Base-by-base conservation (phyloP, 2,329 filamentous ascomycete species). In the Beauveria pseudobassiana region DNA sequence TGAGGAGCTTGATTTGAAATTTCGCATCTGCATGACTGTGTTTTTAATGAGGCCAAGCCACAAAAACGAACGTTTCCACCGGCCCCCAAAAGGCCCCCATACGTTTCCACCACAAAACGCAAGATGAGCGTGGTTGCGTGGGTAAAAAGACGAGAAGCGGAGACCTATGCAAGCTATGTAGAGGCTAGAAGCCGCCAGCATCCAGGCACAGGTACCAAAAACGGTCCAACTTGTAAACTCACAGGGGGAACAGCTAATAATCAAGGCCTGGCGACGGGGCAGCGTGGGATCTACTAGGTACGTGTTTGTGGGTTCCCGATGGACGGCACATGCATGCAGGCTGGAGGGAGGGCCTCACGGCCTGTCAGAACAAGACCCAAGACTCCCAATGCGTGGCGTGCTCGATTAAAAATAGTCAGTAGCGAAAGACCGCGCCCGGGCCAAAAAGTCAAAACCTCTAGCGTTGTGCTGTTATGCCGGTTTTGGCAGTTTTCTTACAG, bases 181-280 rank as follows among this genome's bases (percentile, higher is more conserved):
- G 30, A 34, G 30, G 30, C 30, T 34, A 34, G 30, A 34, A 34
- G 30, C 30, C 30, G 5, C 49, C 20, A 20, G n/a, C 22, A 18
- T 16, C 22, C 54, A 56, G 54, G 42, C 48, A 56, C 54, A 56
- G 54, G 42, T 56, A 56, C 54, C 54, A 28, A 56, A 46, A 14
- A 34, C 38, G 34, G 22, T 4, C 14, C 16, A 43, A 18, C 22
- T 24, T 24, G 22, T 24, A 24, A 3, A 24, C 22, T 24, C 22
- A 24, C 22, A 24, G 22, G 22, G 22, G 22, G 3, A 24, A 24
- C 22, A 24, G 22, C 22, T 24, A 30, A 30, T 34, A 14, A 34
- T 34, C 30, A 34, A 34, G 30, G 30, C 9, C 28, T 30, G 9
- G 28, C 28, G 28, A 28, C 28, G 28, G 28, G 28, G 28, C 30